phyloP scores from a whole-genome alignment of 2,329 filamentous ascomycete genomes.

The Claviceps africana region DNA sequence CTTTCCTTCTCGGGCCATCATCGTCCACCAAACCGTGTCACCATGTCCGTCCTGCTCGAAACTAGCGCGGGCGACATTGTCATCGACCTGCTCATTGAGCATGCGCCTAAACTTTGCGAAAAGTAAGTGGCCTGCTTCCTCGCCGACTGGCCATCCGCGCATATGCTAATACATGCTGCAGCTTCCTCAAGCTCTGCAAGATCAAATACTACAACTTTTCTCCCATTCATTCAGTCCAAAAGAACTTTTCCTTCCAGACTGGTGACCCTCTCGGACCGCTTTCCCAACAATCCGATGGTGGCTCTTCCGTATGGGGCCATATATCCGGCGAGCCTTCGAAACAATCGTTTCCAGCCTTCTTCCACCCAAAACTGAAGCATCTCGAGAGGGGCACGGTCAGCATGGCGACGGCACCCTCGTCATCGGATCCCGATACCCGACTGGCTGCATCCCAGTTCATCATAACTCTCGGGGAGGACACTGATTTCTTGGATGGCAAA shows the following conservation, averaged over 20 bases:
- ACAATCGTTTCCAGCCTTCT: constrained; percentile 69
- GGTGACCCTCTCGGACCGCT: constrained; percentile 85
- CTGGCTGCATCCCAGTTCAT: constrained; percentile 87
- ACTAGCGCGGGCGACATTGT: constrained; percentile 89
- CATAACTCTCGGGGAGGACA: constrained; percentile 75
- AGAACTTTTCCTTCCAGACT: constrained; percentile 91
- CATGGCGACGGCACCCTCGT: constrained; percentile 80
- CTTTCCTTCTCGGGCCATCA: not conserved
- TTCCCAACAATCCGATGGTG: constrained; percentile 75
- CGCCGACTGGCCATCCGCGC: not conserved
- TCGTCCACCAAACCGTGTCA: not conserved
- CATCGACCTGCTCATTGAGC: constrained; percentile 79
- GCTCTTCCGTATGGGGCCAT: constrained; percentile 82
- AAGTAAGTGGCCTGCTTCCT: constrained; percentile 53
- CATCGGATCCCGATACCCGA: constrained; percentile 64
- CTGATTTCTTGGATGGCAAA: constrained; percentile 83
- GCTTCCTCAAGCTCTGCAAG: constrained; percentile 97
- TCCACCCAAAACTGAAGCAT: constrained; percentile 81
- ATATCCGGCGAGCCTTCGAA: constrained; percentile 52
- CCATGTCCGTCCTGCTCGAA: constrained; percentile 87
- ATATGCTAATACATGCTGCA: constrained; percentile 32
- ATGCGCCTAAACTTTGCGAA: constrained; percentile 82
- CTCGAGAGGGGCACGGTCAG: constrained; percentile 81
- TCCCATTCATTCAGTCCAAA: constrained; percentile 81
- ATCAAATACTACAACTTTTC: constrained; percentile 98